Conservation (phyloP, 1,284 basidiomycete species). For the Tilletia indica region DNA sequence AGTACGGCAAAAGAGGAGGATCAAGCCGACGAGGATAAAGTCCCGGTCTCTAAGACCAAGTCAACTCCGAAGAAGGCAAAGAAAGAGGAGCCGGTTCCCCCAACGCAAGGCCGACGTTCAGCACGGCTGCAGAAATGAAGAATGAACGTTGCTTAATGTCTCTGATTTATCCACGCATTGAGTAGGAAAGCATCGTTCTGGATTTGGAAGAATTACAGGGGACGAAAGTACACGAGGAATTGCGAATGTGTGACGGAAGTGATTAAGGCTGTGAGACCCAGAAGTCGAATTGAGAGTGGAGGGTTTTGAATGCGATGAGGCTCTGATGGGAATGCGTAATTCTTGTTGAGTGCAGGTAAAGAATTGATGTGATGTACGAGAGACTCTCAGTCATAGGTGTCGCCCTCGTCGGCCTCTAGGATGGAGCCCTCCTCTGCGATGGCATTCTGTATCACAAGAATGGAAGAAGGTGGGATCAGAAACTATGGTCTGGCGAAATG, state of each 20-base stretch:
- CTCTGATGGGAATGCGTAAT: neutral
- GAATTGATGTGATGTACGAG: neutral
- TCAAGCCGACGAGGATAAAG: neutral
- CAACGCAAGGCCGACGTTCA: neutral
- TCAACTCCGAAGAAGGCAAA: slow-evolving; percentile 3
- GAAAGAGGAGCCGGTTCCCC: neutral
- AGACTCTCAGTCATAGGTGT: slow-evolving; percentile 20
- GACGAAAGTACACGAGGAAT: too few relatives aligned
- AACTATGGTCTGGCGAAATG: neutral
- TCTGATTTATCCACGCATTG: too few relatives aligned
- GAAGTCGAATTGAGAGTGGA: neutral
- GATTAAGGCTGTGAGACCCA: too few relatives aligned
- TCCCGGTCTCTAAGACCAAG: neutral
- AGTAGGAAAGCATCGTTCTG: too few relatives aligned
- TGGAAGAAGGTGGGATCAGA: neutral
- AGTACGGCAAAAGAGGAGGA: too few relatives aligned
- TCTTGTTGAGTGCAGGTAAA: neutral
- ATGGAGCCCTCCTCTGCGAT: slow-evolving; percentile 40
- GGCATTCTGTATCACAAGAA: slow-evolving; percentile 20
- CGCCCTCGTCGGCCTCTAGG: slow-evolving; percentile 38
- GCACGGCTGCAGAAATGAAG: neutral
- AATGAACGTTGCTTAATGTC: too few relatives aligned
- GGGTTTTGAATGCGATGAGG: neutral
- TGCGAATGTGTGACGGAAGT: too few relatives aligned
- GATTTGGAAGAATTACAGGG: too few relatives aligned